A percentile compares a stretch with the other conserved stretches of the same genome.
phyloP scores from a whole-genome alignment of 768 basidiomycete genomes.

The Tulasnella sp. region DNA sequence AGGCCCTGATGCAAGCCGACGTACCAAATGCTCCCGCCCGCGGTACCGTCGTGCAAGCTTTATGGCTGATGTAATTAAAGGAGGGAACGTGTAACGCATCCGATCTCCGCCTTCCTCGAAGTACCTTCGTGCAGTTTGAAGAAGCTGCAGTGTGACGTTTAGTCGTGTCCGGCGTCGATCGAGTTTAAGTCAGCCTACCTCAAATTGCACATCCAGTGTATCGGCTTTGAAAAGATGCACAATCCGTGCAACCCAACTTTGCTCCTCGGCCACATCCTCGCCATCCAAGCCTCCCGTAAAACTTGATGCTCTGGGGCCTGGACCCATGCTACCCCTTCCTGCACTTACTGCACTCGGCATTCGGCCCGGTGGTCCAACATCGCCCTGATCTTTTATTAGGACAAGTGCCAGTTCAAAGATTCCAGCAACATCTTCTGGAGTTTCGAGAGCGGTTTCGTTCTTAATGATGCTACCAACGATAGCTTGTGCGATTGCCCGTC shows the following conservation, averaged over 20 bases:
- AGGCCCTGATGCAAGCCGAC: conserved; percentile 30
- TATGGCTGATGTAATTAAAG: conserved; percentile 88
- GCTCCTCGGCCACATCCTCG: conserved; percentile 95
- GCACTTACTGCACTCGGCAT: neutral
- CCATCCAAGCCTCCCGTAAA: conserved; percentile 55
- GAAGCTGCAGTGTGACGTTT: conserved; percentile 50
- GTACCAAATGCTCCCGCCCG: conserved; percentile 65
- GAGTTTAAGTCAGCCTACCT: conserved; percentile 51
- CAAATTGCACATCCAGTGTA: conserved; percentile 81
- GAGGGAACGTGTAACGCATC: conserved; percentile 96
- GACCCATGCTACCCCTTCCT: conserved; percentile 11
- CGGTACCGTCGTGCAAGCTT: conserved; percentile 92
- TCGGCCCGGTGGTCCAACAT: conserved; percentile 21
- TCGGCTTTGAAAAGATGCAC: conserved; percentile 92
- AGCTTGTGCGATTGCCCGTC: conserved; percentile 90
- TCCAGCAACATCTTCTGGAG: conserved; percentile 89
- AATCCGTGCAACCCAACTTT: conserved; percentile 98
- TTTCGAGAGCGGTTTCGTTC: conserved; percentile 93
- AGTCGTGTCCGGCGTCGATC: neutral
- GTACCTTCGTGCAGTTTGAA: conserved; percentile 86
- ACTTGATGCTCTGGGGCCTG: conserved; percentile 43
- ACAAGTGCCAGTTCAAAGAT: conserved; percentile 91
- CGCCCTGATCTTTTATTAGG: conserved; percentile 25
- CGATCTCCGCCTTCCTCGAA: conserved; percentile 90
- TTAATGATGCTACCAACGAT: conserved; percentile 92